Base-by-base conservation (phyloP, 1,139 yeast species). In the Taphrina populina region DNA sequence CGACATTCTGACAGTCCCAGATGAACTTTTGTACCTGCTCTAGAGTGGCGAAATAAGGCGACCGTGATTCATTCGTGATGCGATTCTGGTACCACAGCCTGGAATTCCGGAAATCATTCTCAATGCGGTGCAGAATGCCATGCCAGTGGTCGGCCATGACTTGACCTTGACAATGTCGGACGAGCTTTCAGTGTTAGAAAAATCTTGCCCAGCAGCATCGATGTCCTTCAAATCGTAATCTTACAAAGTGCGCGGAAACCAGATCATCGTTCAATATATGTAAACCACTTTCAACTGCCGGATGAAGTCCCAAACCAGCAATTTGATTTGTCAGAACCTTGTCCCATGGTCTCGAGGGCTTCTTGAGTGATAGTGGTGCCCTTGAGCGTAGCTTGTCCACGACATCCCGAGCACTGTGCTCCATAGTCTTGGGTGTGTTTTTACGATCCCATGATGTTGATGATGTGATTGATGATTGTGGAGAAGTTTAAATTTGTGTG, bases 231-330 rank as follows among this genome's bases (percentile, higher is more conserved):
- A 27, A 27, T 8, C 10, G 29, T 8, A 11, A 15, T 19, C 52
- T 13, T 10, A 45, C 41, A 15, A 37, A 49, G 34, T 29, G 39
- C 2, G 54, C 36, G 7, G 55, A 49, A 24, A 29, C 36, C 2
- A 49, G 29, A 40, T 49, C 54, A 33, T 37, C 54, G 17, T 37
- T 47, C 8, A 47, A 32, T 11, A 49, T 13, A 23, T 49, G 43
- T 7, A 29, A 33, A 32, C 45, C 39, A n/a, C 47, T 30, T 19
- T 43, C 47, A 7, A 43, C 32, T 4, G 47, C 29, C 3, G 47
- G 47, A 30, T 43, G 47, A 5, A 43, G 26, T 13, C 32, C 32
- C 15, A 43, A 29, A 30, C 32, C 47, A 8, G 47, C 47, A 32
- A 43, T 43, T 10, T 30, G n/a, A n/a, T 43, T 30, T 11, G 47